phyloP scores from a whole-genome alignment of 768 basidiomycete species.

The Termitomyces sp. region DNA sequence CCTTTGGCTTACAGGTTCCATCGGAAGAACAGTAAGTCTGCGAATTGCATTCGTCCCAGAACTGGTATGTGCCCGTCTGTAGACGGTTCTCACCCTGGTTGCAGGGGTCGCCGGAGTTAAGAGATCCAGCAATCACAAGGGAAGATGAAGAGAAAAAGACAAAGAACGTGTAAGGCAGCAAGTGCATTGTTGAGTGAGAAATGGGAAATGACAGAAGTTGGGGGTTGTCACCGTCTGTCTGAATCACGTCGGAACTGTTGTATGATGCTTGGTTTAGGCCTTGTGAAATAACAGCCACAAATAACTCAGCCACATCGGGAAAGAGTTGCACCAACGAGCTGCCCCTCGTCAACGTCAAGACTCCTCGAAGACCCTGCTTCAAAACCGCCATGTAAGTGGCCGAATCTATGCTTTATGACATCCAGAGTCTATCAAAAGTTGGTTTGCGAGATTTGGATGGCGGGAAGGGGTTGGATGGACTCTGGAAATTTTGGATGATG shows the following conservation, averaged over 20 bases:
- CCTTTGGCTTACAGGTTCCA: constrained; percentile 56
- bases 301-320: constrained; percentile 15
- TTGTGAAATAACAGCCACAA: constrained; percentile 8
- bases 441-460: constrained; percentile 22
- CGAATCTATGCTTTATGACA: constrained; percentile 16
- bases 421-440: constrained; percentile 17
- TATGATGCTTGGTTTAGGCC: neutral
- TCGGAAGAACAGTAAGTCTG: constrained; percentile 59
- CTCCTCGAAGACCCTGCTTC: constrained; percentile 32
- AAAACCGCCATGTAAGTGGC: constrained; percentile 39
- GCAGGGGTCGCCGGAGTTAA: constrained; percentile 44
- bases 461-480: constrained; percentile 36
- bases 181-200: constrained; percentile 9
- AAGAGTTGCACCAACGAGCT: constrained; percentile 14
- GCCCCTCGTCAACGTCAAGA: constrained; percentile 36
- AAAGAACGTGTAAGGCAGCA: constrained; percentile 49
- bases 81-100: constrained; percentile 59
- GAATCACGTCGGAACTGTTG: too few relatives aligned
- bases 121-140: constrained; percentile 43
- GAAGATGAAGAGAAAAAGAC: constrained; percentile 40
- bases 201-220: too few relatives aligned
- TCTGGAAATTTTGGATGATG: constrained; percentile 32
- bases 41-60: constrained; percentile 74
- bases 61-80: constrained; percentile 74
- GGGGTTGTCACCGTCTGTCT: too few relatives aligned